A percentile compares a stretch with the other conserved stretches of the same genome.
These are phyloP conservation scores for Vitis cinerea DNA, from an alignment of 164 flowering plant genomes.

Conservation along the genomic window DNA sequence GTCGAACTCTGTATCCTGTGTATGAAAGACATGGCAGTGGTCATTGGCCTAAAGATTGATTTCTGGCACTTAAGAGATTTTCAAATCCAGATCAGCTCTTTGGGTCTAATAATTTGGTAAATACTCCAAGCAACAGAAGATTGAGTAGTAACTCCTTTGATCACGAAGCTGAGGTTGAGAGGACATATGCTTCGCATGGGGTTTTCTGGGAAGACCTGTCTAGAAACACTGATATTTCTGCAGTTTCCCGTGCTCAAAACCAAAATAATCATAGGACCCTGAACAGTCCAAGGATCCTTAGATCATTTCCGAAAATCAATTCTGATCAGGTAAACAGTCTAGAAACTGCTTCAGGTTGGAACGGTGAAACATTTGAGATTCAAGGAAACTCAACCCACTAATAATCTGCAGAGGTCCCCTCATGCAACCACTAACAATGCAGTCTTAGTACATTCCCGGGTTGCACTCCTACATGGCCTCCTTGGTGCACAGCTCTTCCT, in stretches of 20 bases:
- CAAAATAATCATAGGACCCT: constrained; percentile 35
- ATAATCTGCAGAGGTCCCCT: too few species aligned
- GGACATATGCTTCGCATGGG: constrained; percentile 16
- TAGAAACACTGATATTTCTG: constrained; percentile 29
- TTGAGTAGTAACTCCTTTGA: constrained; percentile 21
- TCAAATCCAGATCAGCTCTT: constrained; percentile 33
- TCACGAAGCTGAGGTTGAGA: constrained; percentile 37
- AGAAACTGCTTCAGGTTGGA: too few species aligned
- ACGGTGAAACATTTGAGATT: too few species aligned
- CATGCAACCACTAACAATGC: too few species aligned
- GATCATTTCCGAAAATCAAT: constrained; percentile 23
- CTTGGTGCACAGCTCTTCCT: too few species aligned
- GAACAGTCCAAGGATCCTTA: constrained; percentile 34
- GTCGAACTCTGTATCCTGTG: too few species aligned
- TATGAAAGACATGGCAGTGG: constrained; percentile 86
- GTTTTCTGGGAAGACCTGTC: constrained; percentile 31
- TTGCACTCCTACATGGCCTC: too few species aligned
- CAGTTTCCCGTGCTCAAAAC: constrained; percentile 42
- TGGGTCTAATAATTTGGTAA: constrained; percentile 33
- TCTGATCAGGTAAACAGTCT: constrained; percentile 20
- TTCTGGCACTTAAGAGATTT: constrained; percentile 26
- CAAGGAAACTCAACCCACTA: too few species aligned
- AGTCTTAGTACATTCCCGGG: too few species aligned
- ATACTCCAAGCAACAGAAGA: constrained; percentile 27
- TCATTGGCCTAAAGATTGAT: constrained; percentile 55